Evolutionary conservation across 2,329 filamentous ascomycete genomes (phyloP).

Genomic region (Talaromyces sp.): DNA sequence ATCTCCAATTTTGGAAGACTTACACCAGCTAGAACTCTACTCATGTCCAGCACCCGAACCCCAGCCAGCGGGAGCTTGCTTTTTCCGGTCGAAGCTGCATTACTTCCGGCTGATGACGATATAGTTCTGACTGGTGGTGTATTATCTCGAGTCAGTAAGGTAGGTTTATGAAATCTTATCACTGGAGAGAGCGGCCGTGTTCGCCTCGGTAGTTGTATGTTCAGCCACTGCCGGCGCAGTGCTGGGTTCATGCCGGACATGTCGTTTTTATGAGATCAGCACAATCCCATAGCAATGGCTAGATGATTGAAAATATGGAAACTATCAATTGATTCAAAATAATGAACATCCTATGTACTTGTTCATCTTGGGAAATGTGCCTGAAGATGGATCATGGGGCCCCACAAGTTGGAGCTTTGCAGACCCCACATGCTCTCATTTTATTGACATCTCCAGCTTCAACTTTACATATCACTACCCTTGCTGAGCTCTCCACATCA

Average conservation of each 20-base stretch:
- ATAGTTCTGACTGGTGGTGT: neutral
- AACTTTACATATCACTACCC: neutral
- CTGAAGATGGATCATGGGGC: neutral
- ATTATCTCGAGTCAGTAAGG: neutral
- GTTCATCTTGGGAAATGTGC: neutral
- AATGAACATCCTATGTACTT: neutral
- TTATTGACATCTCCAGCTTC: slow-evolving; percentile 1
- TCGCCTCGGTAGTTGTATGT: neutral
- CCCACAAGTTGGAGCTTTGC: neutral
- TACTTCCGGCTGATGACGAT: neutral
- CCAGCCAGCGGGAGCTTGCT: slow-evolving; percentile 9
- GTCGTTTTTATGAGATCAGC: neutral
- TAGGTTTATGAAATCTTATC: neutral
- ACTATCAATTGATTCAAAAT: neutral
- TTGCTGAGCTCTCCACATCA: neutral
- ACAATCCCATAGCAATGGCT: neutral
- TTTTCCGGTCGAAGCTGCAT: neutral
- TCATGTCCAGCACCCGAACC: slow-evolving; percentile 9
- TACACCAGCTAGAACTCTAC: slow-evolving; percentile 11
- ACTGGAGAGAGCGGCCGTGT: neutral
- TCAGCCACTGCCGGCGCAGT: neutral
- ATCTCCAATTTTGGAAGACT: neutral
- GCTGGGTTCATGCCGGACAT: neutral
- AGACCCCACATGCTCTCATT: neutral
- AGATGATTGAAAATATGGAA: neutral